These are phyloP conservation scores for Psidium guajava DNA, from an alignment of 345 rosid species.

Conservation along the genomic window DNA sequence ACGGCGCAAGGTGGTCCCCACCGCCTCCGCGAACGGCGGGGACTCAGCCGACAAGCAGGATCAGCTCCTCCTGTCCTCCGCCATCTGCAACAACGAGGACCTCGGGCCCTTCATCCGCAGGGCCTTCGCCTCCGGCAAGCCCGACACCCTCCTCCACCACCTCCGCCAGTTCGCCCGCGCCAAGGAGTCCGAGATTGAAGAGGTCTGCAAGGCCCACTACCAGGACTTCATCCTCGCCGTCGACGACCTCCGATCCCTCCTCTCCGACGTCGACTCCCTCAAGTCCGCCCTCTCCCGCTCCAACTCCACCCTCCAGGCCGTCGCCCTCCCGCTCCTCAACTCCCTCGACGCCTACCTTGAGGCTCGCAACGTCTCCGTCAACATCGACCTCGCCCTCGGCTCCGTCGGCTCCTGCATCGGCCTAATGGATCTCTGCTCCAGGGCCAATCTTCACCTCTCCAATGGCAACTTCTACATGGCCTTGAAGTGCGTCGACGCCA, in stretches of 20 bases:
- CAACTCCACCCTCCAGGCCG: slow-evolving; percentile 74
- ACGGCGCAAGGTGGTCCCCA: slow-evolving; percentile 68
- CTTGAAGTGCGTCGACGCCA: slow-evolving; percentile 68
- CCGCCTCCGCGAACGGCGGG: slow-evolving; percentile 27
- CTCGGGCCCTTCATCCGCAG: slow-evolving; percentile 84
- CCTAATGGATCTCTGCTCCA: slow-evolving; percentile 66
- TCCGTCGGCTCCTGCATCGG: slow-evolving; percentile 41
- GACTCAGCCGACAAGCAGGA: slow-evolving; percentile 82
- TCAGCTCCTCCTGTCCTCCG: slow-evolving; percentile 73
- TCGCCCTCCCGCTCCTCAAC: slow-evolving; percentile 67
- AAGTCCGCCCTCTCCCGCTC: slow-evolving; percentile 86
- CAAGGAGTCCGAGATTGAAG: slow-evolving; percentile 95
- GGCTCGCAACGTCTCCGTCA: slow-evolving; percentile 55
- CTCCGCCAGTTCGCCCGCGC: slow-evolving; percentile 83
- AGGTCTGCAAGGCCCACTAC: slow-evolving; percentile 94
- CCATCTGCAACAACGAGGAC: slow-evolving; percentile 91
- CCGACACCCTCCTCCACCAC: slow-evolving; percentile 76
- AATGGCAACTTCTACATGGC: slow-evolving; percentile 69
- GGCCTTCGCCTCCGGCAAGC: slow-evolving; percentile 69
- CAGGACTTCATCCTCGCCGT: slow-evolving; percentile 96
- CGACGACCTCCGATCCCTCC: slow-evolving; percentile 93
- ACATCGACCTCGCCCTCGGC: slow-evolving; percentile 60
- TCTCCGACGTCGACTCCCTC: slow-evolving; percentile 90
- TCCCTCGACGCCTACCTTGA: slow-evolving; percentile 73
- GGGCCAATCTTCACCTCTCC: slow-evolving; percentile 69